Base-by-base conservation (phyloP, 2,329 filamentous ascomycete genomes). In the Chrysoporthe austroafricana region DNA sequence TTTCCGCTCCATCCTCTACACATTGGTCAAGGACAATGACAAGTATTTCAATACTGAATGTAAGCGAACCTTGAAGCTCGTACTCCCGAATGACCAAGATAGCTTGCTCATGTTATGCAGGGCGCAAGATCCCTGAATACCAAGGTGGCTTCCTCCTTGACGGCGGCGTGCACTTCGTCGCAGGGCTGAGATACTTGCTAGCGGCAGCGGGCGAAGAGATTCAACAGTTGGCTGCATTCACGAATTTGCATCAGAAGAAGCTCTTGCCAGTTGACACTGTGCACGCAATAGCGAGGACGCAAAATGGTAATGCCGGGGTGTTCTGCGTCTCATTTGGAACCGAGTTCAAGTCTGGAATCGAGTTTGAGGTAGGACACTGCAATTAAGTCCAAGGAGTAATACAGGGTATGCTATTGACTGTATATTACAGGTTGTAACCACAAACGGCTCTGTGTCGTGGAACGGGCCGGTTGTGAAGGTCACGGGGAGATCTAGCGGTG, bases 101-200 rank as follows among this genome's bases (percentile, higher is more conserved):
- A 48, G 9, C 18, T n/a, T n/a, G 18, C 44, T 48, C 6, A 48
- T 48, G n/a, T 48, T 8, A 18, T 3, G 5, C 36, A 76, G 74
- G 91, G 92, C 87, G 92, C 65, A 90, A 90, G 76, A 84, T 80
- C 66, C 91, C 91, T 1, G 82, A 85, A 63, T 86, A 92, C 75
- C 91, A 93, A 77, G 92, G 91, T 65, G 91, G 92, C 0, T 94
- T 93, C 75, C 76, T 94, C 65, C 85, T 94, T 2, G 91, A 94
- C 74, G 90, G 87, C 16, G 91, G 92, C 56, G 90, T 94, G 36
- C 92, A 94, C 77, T 89, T 87, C 69, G 81, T 89, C 7, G 91
- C 91, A 8, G 88, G 79, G 0, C 82, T 90, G 62, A 82, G 91
- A 18, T 76, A 86, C 43, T 74, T 94, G 54, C 79, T 93, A 2